Base-by-base conservation (phyloP, 768 basidiomycete genomes). In the Macrolepiota dolichaula region DNA sequence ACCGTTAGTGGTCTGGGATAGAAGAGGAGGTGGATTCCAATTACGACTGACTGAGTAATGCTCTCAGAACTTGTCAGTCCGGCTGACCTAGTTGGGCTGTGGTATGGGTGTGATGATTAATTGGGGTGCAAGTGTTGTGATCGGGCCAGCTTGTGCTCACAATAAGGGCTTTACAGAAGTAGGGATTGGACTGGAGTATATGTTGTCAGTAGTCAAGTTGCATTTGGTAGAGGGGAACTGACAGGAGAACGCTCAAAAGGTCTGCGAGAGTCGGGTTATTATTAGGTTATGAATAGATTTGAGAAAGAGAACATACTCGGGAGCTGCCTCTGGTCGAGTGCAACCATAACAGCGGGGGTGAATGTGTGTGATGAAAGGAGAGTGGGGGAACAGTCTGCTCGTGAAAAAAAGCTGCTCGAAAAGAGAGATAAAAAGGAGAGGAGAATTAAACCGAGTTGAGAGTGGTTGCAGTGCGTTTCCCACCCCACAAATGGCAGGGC, bases 301-400 rank as follows among this genome's bases (percentile, higher is more conserved):
- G 15, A 38, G 12, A 25, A 13, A 17, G 35, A 17, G 47, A 24
- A 62, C 62, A 9, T 27, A 67, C 69, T 61, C 32, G 51, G 40
- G 15, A 67, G n/a, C 54, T 67, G 67, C 60, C 69, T 67, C 61
- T 38, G 56, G 1, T 55, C 62, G 29, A 67, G 44, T 9, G 24
- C 59, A 47, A 50, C 59, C 59, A 61, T 61, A 22, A 32, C 46
- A 2, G 54, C 44, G 25, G 55, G 52, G 9, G 44, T 35, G 54
- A 42, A 44, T 12, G 46, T 37, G 46, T 62, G 12, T 54, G 60
- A 51, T 22, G 46, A 64, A 65, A 50, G n/a, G 62, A 58, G 51
- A 53, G 53, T 40, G 51, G 24, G 46, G 24, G 42, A 44, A 44
- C 17, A 44, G 50, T 46, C 52, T 51, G 35, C 5, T 44, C 6